Evolutionary conservation across 306 rosid species (phyloP).

Genomic region (Psophocarpus tetragonolobus): DNA sequence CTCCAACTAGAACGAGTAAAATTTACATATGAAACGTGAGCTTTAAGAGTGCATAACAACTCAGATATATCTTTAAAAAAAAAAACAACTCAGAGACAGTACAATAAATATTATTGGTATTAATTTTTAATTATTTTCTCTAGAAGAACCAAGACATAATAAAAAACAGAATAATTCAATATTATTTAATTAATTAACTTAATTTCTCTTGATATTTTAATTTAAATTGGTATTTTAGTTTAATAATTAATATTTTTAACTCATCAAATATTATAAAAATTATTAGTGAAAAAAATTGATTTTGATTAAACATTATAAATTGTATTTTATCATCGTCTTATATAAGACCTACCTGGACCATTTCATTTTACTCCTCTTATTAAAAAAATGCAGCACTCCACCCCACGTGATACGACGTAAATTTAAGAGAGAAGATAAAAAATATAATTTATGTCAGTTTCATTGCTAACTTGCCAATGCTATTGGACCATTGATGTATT

Average conservation of each 20-base stretch:
- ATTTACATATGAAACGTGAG: neutral
- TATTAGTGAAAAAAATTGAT: neutral
- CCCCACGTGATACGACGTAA: neutral
- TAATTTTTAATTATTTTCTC: too few species aligned
- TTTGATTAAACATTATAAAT: neutral
- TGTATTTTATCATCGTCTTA: neutral
- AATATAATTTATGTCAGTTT: neutral
- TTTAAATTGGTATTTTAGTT: neutral
- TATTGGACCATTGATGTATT: too few species aligned
- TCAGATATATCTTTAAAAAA: too few species aligned
- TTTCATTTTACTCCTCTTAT: neutral
- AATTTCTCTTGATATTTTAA: too few species aligned
- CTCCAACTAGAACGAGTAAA: neutral
- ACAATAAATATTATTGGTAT: neutral
- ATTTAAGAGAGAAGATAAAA: neutral
- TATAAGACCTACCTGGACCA: neutral
- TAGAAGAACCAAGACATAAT: too few species aligned
- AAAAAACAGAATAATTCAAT: too few species aligned
- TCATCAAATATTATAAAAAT: neutral
- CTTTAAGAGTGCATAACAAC: neutral
- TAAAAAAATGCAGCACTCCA: neutral
- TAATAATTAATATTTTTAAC: neutral
- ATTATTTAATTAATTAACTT: too few species aligned
- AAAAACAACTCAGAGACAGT: neutral
- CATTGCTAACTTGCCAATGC: neutral